phyloP scores from a whole-genome alignment of 78 protist species.

The Protostelium mycophagum region DNA sequence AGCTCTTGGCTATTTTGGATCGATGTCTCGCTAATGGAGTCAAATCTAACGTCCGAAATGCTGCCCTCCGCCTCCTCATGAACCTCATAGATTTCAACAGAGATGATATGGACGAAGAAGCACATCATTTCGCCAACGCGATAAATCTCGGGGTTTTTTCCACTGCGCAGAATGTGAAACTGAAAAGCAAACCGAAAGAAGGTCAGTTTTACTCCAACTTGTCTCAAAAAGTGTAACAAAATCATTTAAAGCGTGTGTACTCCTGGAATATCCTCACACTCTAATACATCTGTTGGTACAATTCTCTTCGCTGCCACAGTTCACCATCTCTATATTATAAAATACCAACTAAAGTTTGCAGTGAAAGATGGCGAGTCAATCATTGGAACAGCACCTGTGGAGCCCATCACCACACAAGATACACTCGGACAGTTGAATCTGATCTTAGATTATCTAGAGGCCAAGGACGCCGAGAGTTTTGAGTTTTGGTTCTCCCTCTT shows the following conservation, averaged over 20 bases:
- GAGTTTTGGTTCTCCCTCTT: not conserved
- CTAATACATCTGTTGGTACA: no score
- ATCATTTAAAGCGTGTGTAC: no score
- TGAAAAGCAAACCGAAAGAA: not conserved
- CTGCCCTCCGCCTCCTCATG: not conserved
- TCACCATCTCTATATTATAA: not conserved
- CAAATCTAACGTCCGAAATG: not conserved
- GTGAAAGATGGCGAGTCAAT: not conserved
- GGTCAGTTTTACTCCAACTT: no score
- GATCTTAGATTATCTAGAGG: not conserved
- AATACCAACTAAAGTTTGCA: no score
- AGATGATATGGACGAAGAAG: not conserved
- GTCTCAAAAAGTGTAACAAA: no score
- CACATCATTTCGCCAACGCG: not conserved
- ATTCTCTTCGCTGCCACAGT: no score
- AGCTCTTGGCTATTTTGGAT: not conserved
- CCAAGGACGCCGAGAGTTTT: not conserved
- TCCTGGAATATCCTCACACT: no score
- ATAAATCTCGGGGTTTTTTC: not conserved
- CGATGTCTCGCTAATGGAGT: not conserved
- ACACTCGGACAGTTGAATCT: not conserved
- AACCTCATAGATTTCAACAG: not conserved
- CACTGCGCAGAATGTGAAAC: not conserved
- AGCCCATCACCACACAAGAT: not conserved
- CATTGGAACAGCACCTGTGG: not conserved